Percentiles rank a stretch among this genome's conserved stretches.
These are phyloP conservation scores for Marasmius oreades DNA, from an alignment of 1,284 basidiomycete genomes.

Conservation along the genomic window DNA sequence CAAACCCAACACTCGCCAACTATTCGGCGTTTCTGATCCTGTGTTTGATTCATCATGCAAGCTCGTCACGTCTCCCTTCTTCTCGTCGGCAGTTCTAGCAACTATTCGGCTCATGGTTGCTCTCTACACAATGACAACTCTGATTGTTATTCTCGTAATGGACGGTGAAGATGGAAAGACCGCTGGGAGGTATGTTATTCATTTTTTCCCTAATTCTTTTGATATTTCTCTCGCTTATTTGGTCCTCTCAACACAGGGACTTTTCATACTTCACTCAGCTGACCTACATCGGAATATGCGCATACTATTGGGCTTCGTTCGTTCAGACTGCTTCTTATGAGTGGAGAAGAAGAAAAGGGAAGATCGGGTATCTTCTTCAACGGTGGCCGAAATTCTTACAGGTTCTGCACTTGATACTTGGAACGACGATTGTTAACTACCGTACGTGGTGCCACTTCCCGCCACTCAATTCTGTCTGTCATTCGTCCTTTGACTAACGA, in stretches of 20 bases:
- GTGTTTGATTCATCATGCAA: slow-evolving; percentile 51
- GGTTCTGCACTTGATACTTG: slow-evolving; percentile 52
- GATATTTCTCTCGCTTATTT: background rate
- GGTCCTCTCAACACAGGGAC: slow-evolving; percentile 41
- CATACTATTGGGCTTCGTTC: slow-evolving; percentile 59
- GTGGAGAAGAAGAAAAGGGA: slow-evolving; percentile 15
- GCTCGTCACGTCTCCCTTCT: slow-evolving; percentile 57
- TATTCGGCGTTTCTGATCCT: slow-evolving; percentile 18
- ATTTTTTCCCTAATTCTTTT: background rate
- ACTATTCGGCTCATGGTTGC: slow-evolving; percentile 46
- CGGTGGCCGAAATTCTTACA: slow-evolving; percentile 56
- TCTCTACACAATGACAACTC: slow-evolving; percentile 47
- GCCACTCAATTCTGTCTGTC: too few relatives aligned
- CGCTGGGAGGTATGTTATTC: slow-evolving; percentile 26
- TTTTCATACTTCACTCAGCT: slow-evolving; percentile 64
- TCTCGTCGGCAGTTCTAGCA: slow-evolving; percentile 45
- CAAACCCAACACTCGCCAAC: background rate
- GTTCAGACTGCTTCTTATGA: slow-evolving; percentile 52
- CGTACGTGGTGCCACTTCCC: slow-evolving; percentile 42
- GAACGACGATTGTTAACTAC: slow-evolving; percentile 51
- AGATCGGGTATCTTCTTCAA: slow-evolving; percentile 50
- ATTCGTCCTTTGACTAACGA: slow-evolving; percentile 9
- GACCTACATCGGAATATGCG: slow-evolving; percentile 56
- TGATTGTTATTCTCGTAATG: slow-evolving; percentile 43
- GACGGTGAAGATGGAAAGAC: slow-evolving; percentile 27